Evolutionary conservation across 805 yeast genomes (phyloP).

Genomic region (Limtongia smithiae): DNA sequence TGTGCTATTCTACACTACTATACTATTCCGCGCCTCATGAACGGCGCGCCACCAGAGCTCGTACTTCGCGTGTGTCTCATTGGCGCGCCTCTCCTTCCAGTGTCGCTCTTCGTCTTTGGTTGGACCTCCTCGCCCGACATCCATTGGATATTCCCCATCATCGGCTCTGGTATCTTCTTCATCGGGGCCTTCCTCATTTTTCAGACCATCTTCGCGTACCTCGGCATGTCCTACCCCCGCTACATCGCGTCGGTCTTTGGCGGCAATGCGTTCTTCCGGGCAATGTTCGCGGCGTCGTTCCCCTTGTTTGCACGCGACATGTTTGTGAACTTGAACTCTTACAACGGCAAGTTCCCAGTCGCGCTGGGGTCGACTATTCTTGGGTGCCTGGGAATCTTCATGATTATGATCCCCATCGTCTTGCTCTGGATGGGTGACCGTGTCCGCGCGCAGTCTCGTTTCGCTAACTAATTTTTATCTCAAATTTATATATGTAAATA

Average conservation of each 20-base stretch:
- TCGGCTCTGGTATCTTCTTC: constrained; percentile 44
- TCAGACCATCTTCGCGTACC: constrained; percentile 51
- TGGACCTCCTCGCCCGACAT: constrained; percentile 45
- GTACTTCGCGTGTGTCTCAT: constrained; percentile 8
- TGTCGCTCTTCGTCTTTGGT: constrained; percentile 48
- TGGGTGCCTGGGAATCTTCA: constrained; percentile 44
- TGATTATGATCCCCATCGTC: constrained; percentile 30
- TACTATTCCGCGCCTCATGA: constrained; percentile 20
- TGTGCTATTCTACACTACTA: constrained; percentile 11
- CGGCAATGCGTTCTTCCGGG: constrained; percentile 45
- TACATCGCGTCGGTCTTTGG: constrained; percentile 59
- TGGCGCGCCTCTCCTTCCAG: constrained; percentile 38
- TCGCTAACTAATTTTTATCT: constrained; percentile 5
- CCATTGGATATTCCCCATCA: constrained; percentile 52
- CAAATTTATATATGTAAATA: too few species aligned
- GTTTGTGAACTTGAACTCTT: constrained; percentile 3
- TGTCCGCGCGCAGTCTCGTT: neutral
- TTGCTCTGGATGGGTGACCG: neutral
- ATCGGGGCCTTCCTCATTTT: constrained; percentile 46
- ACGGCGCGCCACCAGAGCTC: constrained; percentile 14
- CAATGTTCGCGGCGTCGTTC: constrained; percentile 5
- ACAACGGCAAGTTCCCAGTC: constrained; percentile 44
- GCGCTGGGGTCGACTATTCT: constrained; percentile 56
- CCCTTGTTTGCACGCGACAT: constrained; percentile 6
- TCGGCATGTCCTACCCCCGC: constrained; percentile 48